Base-by-base conservation (phyloP, 1,139 yeast species). In the Insectozyma bohioensis region DNA sequence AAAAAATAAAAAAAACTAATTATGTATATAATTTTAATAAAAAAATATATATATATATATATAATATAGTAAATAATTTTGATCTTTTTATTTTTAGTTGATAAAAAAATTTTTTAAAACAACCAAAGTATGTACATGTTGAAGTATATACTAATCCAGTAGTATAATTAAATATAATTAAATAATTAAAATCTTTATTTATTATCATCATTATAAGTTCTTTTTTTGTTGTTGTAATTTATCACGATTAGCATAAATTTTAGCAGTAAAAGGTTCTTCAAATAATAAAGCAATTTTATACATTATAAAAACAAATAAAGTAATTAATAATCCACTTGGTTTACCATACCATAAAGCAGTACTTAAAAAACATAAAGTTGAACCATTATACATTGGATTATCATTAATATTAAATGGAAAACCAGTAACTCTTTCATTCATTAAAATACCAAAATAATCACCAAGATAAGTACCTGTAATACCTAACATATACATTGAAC, bases 361-460 rank as follows among this genome's bases (percentile, higher is more conserved):
- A 26, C 96, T 98, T 54, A 92, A 66, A 68, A 92, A 92, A 36
- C 95, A 80, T 47, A 92, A 66, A 17, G 92, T 76, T 6, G 95
- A 85, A 14, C 98, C 98, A 53, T 85, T 84, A 62, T 92, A 92
- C 98, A 92, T 92, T 41, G 98, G 98, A 58, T 92, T 92, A 52
- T 86, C 83, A 46, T 83, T 76, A 40, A 88, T 76, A 50, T 82
- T 90, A 72, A 92, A 92, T 14, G 98, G 98, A 72, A 92, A 92
- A 1, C 85, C 81, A n/a, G 94, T 83, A 41, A 92, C 96, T 52
- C 95, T 75, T 44, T 85, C 78, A 43, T 79, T 78, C 95, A 90
- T 92, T 51, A 92, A 74, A 51, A 92, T 90, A 1, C 98, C 98
- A 61, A 92, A 92, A 63, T 92, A 94, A 60, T 92, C 98, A 23